phyloP scores from a whole-genome alignment of 2,329 filamentous ascomycete genomes.

The Fusarium penzigii region DNA sequence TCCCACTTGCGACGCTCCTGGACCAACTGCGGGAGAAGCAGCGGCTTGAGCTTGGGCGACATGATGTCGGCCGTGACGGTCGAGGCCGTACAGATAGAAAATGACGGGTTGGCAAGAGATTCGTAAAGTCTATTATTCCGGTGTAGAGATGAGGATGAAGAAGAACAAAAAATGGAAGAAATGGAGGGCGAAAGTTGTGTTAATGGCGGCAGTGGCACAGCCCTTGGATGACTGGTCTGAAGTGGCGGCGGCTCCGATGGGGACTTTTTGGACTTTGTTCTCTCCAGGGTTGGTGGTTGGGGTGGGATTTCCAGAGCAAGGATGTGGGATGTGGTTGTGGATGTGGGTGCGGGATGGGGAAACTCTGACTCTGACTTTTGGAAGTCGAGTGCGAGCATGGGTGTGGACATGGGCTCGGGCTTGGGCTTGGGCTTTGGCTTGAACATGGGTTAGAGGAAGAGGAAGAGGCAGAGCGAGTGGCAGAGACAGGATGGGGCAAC shows the following conservation, averaged over 20 bases:
- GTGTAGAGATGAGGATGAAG: conserved; percentile 6
- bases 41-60: conserved; percentile 53
- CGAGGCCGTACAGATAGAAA: conserved; percentile 22
- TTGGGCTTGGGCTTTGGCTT: too few relatives aligned
- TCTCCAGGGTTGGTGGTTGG: not conserved
- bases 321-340: not conserved
- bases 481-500: conserved; percentile 13
- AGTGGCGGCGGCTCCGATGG: not conserved
- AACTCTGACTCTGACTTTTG: not conserved
- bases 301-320: not conserved
- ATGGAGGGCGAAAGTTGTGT: not conserved
- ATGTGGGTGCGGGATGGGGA: not conserved
- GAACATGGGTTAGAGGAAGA: not conserved
- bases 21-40: conserved; percentile 55
- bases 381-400: not conserved
- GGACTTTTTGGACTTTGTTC: not conserved
- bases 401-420: not conserved
- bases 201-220: not conserved
- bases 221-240: not conserved
- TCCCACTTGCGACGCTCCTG: conserved; percentile 47
- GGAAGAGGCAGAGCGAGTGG: conserved; percentile 17
- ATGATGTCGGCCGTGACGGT: conserved; percentile 36
- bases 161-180: conserved; percentile 1
- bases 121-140: conserved; percentile 6
- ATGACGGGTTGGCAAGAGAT: conserved; percentile 19